phyloP scores from a whole-genome alignment of 371 early-diverging fungal genomes.

The Mortierella sp. region DNA sequence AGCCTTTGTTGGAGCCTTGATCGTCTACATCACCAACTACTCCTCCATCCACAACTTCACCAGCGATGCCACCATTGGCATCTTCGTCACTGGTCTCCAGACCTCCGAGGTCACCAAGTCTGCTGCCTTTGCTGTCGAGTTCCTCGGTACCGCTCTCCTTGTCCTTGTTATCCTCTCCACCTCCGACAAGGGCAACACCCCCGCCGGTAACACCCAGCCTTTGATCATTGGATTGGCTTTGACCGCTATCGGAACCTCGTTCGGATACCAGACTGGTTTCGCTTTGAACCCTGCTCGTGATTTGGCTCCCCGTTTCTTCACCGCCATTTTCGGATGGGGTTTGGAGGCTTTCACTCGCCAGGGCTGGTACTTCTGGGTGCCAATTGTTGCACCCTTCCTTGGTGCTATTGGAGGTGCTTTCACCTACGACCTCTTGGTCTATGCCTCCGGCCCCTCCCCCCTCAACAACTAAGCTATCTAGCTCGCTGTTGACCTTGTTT shows the following conservation, averaged over 20 bases:
- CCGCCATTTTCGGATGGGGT: constrained; percentile 85
- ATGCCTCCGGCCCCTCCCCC: constrained; percentile 49
- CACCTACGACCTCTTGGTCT: constrained; percentile 48
- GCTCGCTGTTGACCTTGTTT: neutral
- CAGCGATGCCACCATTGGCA: constrained; percentile 70
- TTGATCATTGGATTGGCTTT: constrained; percentile 77
- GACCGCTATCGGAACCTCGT: constrained; percentile 72
- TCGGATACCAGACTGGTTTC: constrained; percentile 83
- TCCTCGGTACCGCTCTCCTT: constrained; percentile 85
- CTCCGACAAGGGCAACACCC: constrained; percentile 78
- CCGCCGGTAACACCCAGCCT: constrained; percentile 67
- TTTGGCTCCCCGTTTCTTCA: constrained; percentile 89
- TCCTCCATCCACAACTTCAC: constrained; percentile 61
- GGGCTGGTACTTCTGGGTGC: constrained; percentile 83
- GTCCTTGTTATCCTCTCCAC: constrained; percentile 79
- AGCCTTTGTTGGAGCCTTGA: constrained; percentile 80
- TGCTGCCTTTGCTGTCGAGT: constrained; percentile 83
- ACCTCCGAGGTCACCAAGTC: constrained; percentile 64
- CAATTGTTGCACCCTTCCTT: constrained; percentile 82
- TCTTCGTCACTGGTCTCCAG: constrained; percentile 79
- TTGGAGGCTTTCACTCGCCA: constrained; percentile 73
- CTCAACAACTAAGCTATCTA: constrained; percentile 47
- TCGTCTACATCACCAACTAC: constrained; percentile 68
- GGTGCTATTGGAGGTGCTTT: constrained; percentile 83
- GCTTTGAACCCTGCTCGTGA: constrained; percentile 93